Evolutionary conservation across 75 land plant species (phyloP).

Genomic region (Picea sitchensis): DNA sequence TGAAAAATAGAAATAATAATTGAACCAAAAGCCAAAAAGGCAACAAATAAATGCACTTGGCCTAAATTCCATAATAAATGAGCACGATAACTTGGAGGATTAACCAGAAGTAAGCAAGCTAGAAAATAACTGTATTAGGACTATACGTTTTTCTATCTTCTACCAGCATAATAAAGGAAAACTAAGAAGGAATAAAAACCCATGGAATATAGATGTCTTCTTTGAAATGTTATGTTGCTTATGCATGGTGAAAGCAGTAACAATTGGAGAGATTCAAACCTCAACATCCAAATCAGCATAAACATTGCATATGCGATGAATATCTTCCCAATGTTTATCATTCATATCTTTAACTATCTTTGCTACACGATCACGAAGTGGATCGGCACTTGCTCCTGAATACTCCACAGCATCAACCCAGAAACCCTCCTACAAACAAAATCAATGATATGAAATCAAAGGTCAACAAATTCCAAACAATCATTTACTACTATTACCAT

Average conservation of each 20-base stretch:
- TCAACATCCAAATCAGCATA: conserved; percentile 62
- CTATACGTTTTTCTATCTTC: too few relatives aligned
- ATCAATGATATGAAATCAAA: background rate
- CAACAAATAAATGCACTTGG: too few relatives aligned
- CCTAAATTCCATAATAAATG: too few relatives aligned
- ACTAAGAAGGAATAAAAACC: too few relatives aligned
- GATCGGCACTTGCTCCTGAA: conserved; percentile 69
- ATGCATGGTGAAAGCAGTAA: background rate
- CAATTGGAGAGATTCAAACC: conserved; percentile 34
- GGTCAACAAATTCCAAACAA: background rate
- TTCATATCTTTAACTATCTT: conserved; percentile 83
- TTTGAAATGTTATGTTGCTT: background rate
- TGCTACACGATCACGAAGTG: conserved; percentile 68
- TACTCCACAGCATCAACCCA: conserved; percentile 77
- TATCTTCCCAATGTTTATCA: conserved; percentile 73
- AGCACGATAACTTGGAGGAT: too few relatives aligned
- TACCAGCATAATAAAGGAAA: too few relatives aligned
- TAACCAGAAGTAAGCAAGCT: too few relatives aligned
- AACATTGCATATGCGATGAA: conserved; percentile 77
- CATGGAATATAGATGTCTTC: too few relatives aligned
- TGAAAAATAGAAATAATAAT: too few relatives aligned
- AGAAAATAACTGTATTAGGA: too few relatives aligned
- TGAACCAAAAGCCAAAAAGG: too few relatives aligned
- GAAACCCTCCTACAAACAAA: conserved; percentile 51
- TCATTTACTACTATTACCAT: background rate